Conservation (phyloP, 2,329 filamentous ascomycete genomes). For the Colletotrichum sp. region DNA sequence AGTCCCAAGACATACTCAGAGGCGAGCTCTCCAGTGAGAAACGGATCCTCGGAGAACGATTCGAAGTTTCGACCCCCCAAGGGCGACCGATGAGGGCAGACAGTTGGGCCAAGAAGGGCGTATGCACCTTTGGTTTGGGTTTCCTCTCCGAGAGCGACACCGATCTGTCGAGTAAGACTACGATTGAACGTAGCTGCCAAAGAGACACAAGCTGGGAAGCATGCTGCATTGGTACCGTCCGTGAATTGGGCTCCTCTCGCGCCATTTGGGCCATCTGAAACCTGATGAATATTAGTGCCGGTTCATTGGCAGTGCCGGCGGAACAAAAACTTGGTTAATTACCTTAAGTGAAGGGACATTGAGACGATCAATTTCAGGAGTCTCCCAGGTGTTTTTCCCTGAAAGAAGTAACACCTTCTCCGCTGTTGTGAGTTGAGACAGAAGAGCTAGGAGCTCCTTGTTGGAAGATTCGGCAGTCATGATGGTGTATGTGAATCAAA, state of each 20-base stretch:
- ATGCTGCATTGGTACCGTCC: slow-evolving; percentile 1
- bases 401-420: background rate
- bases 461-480: background rate
- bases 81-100: slow-evolving; percentile 66
- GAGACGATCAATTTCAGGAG: background rate
- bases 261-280: background rate
- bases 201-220: background rate
- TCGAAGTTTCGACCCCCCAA: slow-evolving; percentile 69
- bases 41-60: slow-evolving; percentile 60
- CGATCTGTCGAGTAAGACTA: slow-evolving; percentile 59
- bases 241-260: background rate
- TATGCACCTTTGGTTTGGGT: slow-evolving; percentile 53
- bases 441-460: background rate
- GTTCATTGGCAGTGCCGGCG: accelerated
- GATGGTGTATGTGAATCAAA: background rate
- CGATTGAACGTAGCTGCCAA: slow-evolving; percentile 67
- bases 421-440: background rate
- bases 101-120: slow-evolving; percentile 63
- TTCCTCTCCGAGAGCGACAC: slow-evolving; percentile 33
- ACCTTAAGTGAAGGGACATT: background rate
- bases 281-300: background rate
- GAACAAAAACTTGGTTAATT: accelerated
- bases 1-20: slow-evolving; percentile 31
- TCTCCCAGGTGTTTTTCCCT: background rate
- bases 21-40: slow-evolving; percentile 45